phyloP scores from a whole-genome alignment of 768 basidiomycete species.

The Leccinum olivaceopallidum region DNA sequence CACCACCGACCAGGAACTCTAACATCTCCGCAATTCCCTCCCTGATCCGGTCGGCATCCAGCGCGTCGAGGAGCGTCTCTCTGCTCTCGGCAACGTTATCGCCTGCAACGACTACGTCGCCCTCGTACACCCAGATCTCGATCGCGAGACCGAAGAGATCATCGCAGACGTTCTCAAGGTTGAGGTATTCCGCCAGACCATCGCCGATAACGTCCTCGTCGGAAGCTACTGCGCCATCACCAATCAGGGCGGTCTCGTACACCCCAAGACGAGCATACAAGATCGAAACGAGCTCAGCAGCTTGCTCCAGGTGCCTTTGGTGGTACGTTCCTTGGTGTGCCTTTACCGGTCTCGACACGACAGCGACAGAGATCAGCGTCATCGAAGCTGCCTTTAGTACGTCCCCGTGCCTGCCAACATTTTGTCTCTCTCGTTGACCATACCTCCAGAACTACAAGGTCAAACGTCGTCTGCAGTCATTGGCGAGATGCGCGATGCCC shows the following conservation, averaged over 20 bases:
- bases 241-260: conserved; percentile 97
- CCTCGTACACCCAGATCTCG: conserved; percentile 96
- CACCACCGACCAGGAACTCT: conserved; percentile 97
- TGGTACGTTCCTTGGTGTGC: conserved; percentile 92
- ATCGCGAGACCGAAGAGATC: conserved; percentile 99
- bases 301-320: conserved; percentile 90
- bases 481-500: conserved; percentile 87
- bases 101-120: conserved; percentile 97
- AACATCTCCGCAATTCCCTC: conserved; percentile 93
- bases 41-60: conserved; percentile 94
- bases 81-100: conserved; percentile 97
- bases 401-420: conserved; percentile 34
- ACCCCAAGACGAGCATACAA: conserved; percentile 95
- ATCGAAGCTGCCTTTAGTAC: too few species aligned
- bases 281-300: conserved; percentile 97
- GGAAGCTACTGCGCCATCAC: conserved; percentile 94
- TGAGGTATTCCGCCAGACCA: conserved; percentile 90
- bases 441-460: conserved; percentile 72
- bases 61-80: conserved; percentile 96
- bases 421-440: conserved; percentile 10
- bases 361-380: conserved; percentile 99
- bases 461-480: conserved; percentile 81
- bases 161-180: conserved; percentile 99
- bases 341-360: conserved; percentile 98
- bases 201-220: conserved; percentile 97